A percentile compares a stretch with the other conserved stretches of the same genome.
These are phyloP conservation scores for Agaricus sinodeliciosus DNA, from an alignment of 768 basidiomycete species.

Conservation along the genomic window DNA sequence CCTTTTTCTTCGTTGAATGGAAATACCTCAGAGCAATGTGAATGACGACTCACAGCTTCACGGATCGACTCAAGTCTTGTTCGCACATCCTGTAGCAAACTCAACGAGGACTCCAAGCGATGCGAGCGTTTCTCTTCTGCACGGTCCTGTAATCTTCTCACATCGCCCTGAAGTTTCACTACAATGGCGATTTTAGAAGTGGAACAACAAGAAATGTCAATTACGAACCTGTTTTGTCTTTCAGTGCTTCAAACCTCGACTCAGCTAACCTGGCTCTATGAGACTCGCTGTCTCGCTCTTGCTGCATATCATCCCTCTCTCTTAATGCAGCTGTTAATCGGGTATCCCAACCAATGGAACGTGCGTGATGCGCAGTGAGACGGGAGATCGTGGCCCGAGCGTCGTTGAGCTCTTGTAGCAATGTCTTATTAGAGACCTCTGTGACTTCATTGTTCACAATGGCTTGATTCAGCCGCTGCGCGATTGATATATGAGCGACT, in stretches of 20 bases:
- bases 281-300: slow-evolving; percentile 70
- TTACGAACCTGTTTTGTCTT: slow-evolving; percentile 57
- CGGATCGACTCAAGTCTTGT: slow-evolving; percentile 56
- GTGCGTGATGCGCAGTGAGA: slow-evolving; percentile 61
- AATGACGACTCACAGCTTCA: slow-evolving; percentile 36
- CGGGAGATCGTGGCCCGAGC: slow-evolving; percentile 61
- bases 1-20: slow-evolving; percentile 24
- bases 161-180: slow-evolving; percentile 70
- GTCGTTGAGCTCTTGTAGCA: slow-evolving; percentile 70
- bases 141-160: slow-evolving; percentile 55
- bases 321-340: slow-evolving; percentile 57
- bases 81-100: slow-evolving; percentile 59
- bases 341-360: slow-evolving; percentile 65
- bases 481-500: slow-evolving; percentile 4
- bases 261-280: slow-evolving; percentile 67
- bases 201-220: not conserved
- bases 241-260: slow-evolving; percentile 52
- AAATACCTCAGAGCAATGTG: not conserved
- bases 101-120: slow-evolving; percentile 60
- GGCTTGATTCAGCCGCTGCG: slow-evolving; percentile 70
- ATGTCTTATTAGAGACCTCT: slow-evolving; percentile 70
- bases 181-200: not conserved
- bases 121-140: slow-evolving; percentile 55
- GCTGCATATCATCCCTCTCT: slow-evolving; percentile 78
- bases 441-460: slow-evolving; percentile 76